Base-by-base conservation (phyloP, 1,284 basidiomycete genomes). In the Thelephora terrestris region DNA sequence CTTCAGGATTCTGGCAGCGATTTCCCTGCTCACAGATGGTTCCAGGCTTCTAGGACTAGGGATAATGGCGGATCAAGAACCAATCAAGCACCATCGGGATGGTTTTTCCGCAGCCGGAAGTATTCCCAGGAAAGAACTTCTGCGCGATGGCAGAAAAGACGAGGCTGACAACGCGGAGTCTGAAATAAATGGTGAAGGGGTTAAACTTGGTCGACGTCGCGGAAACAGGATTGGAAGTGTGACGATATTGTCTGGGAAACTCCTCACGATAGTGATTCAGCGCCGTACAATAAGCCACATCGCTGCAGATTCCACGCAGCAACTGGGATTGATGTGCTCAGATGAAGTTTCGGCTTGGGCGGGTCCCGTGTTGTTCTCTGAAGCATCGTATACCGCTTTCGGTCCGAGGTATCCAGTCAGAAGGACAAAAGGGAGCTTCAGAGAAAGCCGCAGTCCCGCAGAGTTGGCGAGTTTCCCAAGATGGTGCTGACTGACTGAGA, bases 151-250 rank as follows among this genome's bases (percentile, higher is more conserved):
- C 72, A 20, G 82, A 82, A 65, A 91, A 91, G 50, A 69, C 65
- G 91, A 90, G 0, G 88, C 89, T 7, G 85, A 88, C 5, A 91
- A 71, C 0, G 88, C 89, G 51, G 89, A 90, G 17, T 85, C 89
- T 0, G 85, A 85, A 16, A 89, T 67, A 18, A 91, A 76, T 0
- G 81, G 77, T 2, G 81, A 88, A 34, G 87, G 71, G 79, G 80
- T 6, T 7, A 12, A 32, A 32, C 46, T 14, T 45, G 7, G 14
- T n/a, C 44, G 44, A 25, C 14, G 7, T 17, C 21, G 17, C 32
- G 25, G 20, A n/a, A 14, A 16, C 34, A 14, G 9, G 3, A 10
- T 12, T 24, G 44, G 17, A 1, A 16, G 20, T 4, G 45, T 4
- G 45, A 20, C 3, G 20, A 27, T 38, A 39, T 57, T 59, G 49